phyloP scores from a whole-genome alignment of 768 basidiomycete genomes.

The Dacryopinax primogenitus region DNA sequence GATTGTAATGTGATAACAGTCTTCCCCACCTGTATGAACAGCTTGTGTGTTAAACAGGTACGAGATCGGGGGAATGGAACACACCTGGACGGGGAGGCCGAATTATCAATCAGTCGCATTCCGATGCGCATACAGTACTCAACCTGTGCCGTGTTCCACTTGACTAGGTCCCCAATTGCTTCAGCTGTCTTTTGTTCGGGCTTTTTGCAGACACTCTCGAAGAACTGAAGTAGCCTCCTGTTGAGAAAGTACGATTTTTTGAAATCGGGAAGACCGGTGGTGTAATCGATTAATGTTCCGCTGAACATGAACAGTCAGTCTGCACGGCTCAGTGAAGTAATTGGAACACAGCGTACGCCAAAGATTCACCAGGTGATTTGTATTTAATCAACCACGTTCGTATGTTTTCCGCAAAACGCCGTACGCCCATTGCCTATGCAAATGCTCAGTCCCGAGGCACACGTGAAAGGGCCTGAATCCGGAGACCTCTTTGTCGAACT shows the following conservation, averaged over 20 bases:
- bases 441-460: neutral
- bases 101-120: neutral
- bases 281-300: neutral
- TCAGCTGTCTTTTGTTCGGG: neutral
- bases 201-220: neutral
- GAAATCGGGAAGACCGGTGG: neutral
- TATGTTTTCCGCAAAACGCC: neutral
- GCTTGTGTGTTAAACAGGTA: neutral
- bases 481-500: slow-evolving; percentile 11
- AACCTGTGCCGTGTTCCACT: neutral
- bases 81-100: neutral
- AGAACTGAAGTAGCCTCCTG: neutral
- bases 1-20: neutral
- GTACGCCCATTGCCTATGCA: neutral
- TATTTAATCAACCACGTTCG: neutral
- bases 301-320: neutral
- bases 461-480: neutral
- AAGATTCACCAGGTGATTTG: neutral
- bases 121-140: slow-evolving; percentile 2
- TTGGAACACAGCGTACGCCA: neutral
- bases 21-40: neutral
- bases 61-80: neutral
- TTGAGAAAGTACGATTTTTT: slow-evolving; percentile 3
- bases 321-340: neutral
- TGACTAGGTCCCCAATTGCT: neutral